Evolutionary conservation across 192 early-diverging fungal species (phyloP).

Genomic region (Entomortierella chlamydospora): DNA sequence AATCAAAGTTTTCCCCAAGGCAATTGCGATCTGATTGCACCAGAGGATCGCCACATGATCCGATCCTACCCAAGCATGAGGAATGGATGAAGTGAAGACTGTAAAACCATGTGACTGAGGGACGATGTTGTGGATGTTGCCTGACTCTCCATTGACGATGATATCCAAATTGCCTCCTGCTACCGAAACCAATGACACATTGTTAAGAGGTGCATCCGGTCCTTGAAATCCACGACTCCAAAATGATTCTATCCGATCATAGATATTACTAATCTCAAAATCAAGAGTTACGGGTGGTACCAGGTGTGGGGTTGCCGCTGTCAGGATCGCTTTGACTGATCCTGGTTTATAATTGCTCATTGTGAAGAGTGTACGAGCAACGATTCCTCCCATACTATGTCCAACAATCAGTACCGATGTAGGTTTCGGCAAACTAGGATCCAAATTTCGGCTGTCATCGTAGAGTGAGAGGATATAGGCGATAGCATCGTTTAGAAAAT

Average conservation of each 20-base stretch:
- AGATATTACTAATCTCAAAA: conserved; percentile 71
- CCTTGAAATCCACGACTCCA: conserved; percentile 71
- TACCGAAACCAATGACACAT: conserved; percentile 85
- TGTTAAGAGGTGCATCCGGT: conserved; percentile 32
- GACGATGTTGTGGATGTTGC: conserved; percentile 75
- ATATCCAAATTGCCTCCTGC: conserved; percentile 91
- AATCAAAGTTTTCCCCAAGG: conserved; percentile 69
- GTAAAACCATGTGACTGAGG: conserved; percentile 78
- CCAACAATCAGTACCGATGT: conserved; percentile 84
- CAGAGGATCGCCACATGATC: conserved; percentile 92
- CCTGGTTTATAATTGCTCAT: conserved; percentile 78
- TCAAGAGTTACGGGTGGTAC: conserved; percentile 84
- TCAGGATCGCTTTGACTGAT: conserved; percentile 86
- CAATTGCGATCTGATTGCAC: conserved; percentile 89
- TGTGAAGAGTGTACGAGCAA: conserved; percentile 82
- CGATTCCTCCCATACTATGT: conserved; percentile 97
- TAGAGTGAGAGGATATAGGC: conserved; percentile 82
- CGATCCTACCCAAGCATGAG: conserved; percentile 88
- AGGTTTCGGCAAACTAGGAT: conserved; percentile 61
- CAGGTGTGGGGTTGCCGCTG: conserved; percentile 89
- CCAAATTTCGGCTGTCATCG: conserved; percentile 56
- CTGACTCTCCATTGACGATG: conserved; percentile 84
- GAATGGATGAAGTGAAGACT: conserved; percentile 81
- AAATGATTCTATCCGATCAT: conserved; percentile 72
- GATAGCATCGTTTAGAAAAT: conserved; percentile 86